These are phyloP conservation scores for Mimosa pudica DNA, from an alignment of 306 rosid genomes.

Conservation along the genomic window DNA sequence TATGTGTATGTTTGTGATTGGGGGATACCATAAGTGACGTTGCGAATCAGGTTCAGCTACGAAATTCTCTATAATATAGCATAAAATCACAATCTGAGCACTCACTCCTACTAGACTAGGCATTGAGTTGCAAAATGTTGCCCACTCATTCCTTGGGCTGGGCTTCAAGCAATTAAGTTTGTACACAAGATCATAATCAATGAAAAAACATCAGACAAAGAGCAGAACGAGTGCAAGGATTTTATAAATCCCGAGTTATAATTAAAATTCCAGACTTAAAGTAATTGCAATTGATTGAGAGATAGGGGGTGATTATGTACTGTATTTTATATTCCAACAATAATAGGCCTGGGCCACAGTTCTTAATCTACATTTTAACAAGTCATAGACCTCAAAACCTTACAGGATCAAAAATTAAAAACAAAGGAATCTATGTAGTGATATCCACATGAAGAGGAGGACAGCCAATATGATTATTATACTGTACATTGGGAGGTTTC, in stretches of 20 bases:
- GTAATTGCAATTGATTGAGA: not conserved
- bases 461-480: not conserved
- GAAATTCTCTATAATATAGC: too few species aligned
- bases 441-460: not conserved
- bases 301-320: not conserved
- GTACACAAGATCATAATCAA: not conserved
- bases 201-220: not conserved
- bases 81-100: too few species aligned
- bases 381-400: constrained; percentile 14
- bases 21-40: too few species aligned
- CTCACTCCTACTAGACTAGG: too few species aligned
- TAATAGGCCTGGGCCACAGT: not conserved
- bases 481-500: constrained; percentile 3
- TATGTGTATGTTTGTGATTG: too few species aligned
- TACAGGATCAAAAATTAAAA: not conserved
- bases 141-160: not conserved
- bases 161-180: not conserved
- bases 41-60: too few species aligned
- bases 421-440: constrained; percentile 21
- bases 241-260: not conserved
- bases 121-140: too few species aligned
- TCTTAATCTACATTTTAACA: constrained; percentile 2
- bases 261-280: not conserved
- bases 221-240: not conserved
- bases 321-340: not conserved